Evolutionary conservation across 2,329 filamentous ascomycete species (phyloP), one percentile per base, ranked within the genome.

Genomic region (Aureobasidium pullulans): DNA sequence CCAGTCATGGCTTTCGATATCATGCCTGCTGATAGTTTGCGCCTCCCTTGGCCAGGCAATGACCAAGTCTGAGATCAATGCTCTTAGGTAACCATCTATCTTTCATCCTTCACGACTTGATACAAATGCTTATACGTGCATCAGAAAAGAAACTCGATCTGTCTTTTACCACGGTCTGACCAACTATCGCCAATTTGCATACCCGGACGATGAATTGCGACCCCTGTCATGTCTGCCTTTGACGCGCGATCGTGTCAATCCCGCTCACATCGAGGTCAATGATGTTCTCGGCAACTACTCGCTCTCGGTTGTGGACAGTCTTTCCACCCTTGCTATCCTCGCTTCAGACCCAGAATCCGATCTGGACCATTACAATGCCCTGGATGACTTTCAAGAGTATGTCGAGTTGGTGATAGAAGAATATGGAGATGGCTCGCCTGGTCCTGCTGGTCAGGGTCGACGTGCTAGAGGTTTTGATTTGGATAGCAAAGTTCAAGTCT

Each of bases 161-260:
- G 90, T 97, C 81, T 97, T 97, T 78, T 96, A 96, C 73, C 94
- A 99, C 79, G 94, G 94, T 62, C 97, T 86, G 77, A 86, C 92
- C 75, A 96, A 93, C 73, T 99, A 99, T 77, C 94, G 96, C 86
- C 76, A 83, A 64, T 81, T 96, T 73, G 94, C 92, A 60, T 99
- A 96, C 69, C 94, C 94, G 11, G 94, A 97, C 73, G 94, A 99
- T 70, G 94, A 94, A 83, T 79, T 99, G 60, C 88, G 90, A 47
- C 94, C 94, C 8, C 77, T 99, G 19, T 86, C 90, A 29, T 99
- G 94, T 74, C 78, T 78, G 15, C 90, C 94, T 6, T 79, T 97
- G 67, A 90, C 89, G 42, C 87, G 94, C 73, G 92, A 96, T 76
- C 82, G 83, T 67, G 78, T 84, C 49, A 89, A 96, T 70, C 87